phyloP scores from a whole-genome alignment of 345 rosid genomes.

The Rhodamnia argentea region DNA sequence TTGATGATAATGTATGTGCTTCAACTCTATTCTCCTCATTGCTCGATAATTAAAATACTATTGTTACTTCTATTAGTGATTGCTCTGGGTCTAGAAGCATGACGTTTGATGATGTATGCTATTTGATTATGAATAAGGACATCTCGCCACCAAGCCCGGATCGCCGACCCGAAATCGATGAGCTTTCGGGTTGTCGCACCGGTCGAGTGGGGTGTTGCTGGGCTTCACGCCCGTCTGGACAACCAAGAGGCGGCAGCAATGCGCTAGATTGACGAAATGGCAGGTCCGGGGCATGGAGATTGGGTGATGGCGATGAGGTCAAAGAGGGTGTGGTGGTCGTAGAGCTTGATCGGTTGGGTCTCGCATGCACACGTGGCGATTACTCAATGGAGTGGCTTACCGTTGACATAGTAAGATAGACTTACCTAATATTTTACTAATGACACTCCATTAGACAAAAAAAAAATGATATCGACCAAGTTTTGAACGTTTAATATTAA shows the following conservation, averaged over 20 bases:
- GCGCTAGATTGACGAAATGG: constrained; percentile 27
- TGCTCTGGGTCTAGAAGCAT: not conserved
- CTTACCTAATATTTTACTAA: no score
- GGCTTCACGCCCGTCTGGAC: constrained; percentile 71
- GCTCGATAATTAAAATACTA: not conserved
- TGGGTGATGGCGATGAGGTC: constrained; percentile 17
- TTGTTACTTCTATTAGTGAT: not conserved
- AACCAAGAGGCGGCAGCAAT: constrained; percentile 50
- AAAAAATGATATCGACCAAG: no score
- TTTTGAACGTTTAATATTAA: no score
- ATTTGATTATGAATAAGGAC: not conserved
- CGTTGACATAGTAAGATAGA: no score
- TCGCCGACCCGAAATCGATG: constrained; percentile 70
- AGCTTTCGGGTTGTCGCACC: constrained; percentile 74
- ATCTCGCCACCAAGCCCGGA: constrained; percentile 16
- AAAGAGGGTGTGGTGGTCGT: no score
- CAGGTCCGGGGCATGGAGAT: constrained; percentile 35
- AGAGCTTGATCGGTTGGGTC: no score
- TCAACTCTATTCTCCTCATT: not conserved
- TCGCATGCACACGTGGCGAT: no score
- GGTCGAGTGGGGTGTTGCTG: constrained; percentile 37
- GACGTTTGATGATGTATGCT: not conserved
- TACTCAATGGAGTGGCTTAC: no score
- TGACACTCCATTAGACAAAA: no score
- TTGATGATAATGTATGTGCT: not conserved